These are phyloP conservation scores for Chrysoporthe austroafricana DNA, from an alignment of 2,329 filamentous ascomycete genomes.

Conservation along the genomic window DNA sequence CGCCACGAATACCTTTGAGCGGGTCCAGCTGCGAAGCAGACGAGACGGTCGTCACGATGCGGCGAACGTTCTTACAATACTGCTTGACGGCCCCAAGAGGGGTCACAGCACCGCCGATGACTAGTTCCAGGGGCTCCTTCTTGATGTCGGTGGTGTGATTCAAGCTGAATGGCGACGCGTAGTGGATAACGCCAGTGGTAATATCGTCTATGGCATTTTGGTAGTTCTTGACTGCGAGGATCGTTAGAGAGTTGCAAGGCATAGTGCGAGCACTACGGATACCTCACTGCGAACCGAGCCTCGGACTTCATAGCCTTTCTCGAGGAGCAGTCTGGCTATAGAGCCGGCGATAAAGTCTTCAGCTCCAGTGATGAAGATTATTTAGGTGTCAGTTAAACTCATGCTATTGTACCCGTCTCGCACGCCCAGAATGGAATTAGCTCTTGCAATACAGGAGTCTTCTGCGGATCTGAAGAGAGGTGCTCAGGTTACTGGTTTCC, in stretches of 20 bases:
- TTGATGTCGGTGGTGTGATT: neutral
- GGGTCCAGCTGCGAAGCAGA: neutral
- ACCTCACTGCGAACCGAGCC: constrained; percentile 16
- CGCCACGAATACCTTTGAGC: neutral
- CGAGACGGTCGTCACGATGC: neutral
- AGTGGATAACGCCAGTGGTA: constrained; percentile 3
- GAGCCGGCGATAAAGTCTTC: constrained; percentile 13
- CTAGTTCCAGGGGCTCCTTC: neutral
- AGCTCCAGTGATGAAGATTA: constrained; percentile 21
- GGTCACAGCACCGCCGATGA: neutral
- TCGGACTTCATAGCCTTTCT: constrained; percentile 15
- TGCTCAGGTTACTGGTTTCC: neutral
- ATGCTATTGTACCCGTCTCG: neutral
- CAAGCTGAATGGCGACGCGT: neutral
- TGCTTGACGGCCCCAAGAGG: constrained; percentile 1
- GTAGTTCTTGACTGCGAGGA: neutral
- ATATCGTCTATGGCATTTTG: constrained; percentile 8
- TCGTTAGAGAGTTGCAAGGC: constrained; percentile 5
- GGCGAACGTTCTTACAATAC: constrained; percentile 1
- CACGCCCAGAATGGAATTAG: neutral
- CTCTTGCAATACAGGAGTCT: neutral
- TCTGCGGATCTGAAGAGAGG: neutral
- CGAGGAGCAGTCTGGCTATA: constrained; percentile 21
- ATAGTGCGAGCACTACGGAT: constrained; percentile 7
- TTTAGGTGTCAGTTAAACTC: neutral